Evolutionary conservation across 2,329 filamentous ascomycete species (phyloP).

Genomic region (Trichoderma endophyticum): DNA sequence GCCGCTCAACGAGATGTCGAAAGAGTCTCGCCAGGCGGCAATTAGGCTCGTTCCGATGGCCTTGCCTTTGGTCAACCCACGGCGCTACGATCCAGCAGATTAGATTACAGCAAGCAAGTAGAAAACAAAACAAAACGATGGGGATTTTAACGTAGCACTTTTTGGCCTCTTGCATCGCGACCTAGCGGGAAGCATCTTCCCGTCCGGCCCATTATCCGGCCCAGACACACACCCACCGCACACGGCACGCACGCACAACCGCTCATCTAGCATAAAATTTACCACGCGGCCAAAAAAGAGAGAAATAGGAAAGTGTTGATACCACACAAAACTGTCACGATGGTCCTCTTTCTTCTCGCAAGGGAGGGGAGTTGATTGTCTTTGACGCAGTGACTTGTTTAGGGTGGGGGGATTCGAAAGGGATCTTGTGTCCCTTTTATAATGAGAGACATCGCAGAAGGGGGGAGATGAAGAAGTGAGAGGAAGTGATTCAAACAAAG

Average conservation of each 20-base stretch:
- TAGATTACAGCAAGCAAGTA: neutral
- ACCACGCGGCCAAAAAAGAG: neutral
- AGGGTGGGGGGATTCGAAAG: neutral
- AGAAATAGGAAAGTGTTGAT: neutral
- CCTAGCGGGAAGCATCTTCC: constrained; percentile 18
- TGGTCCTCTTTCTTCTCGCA: neutral
- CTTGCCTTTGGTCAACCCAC: neutral
- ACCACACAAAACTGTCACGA: neutral
- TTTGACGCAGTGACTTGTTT: neutral
- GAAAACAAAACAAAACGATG: neutral
- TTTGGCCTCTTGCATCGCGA: constrained; percentile 5
- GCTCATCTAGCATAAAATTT: neutral
- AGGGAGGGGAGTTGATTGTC: neutral
- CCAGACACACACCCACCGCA: constrained; percentile 2
- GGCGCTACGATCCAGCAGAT: neutral
- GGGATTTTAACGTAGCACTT: neutral
- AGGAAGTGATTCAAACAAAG: neutral
- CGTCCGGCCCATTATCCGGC: constrained; percentile 20
- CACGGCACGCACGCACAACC: neutral
- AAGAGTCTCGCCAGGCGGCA: neutral
- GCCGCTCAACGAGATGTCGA: neutral
- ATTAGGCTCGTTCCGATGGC: neutral
- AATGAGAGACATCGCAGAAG: neutral
- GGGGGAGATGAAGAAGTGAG: neutral
- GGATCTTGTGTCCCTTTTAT: neutral